A percentile compares a stretch with the other conserved stretches of the same genome.
These are phyloP conservation scores for Pythium insidiosum DNA, from an alignment of 352 stramenopile genomes.

Conservation along the genomic window DNA sequence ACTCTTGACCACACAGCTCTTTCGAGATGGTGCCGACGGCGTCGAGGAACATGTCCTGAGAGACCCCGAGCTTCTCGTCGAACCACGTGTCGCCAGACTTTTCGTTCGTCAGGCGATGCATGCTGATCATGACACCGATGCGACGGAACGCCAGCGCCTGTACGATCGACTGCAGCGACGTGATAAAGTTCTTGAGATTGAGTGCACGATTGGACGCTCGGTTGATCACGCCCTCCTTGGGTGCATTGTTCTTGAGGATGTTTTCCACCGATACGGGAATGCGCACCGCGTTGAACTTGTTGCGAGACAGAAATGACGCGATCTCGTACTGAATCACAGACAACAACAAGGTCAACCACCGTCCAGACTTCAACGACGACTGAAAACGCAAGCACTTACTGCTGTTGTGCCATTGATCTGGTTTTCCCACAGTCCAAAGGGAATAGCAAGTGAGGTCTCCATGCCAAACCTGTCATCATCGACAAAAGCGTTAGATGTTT, in stretches of 20 bases:
- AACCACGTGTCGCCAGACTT: constrained; percentile 63
- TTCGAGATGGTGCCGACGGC: constrained; percentile 47
- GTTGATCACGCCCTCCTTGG: constrained; percentile 58
- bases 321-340: constrained; percentile 46
- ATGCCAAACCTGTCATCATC: constrained; percentile 62
- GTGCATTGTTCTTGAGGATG: constrained; percentile 54
- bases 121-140: constrained; percentile 68
- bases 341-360: constrained; percentile 1
- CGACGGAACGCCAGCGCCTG: constrained; percentile 57
- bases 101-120: constrained; percentile 57
- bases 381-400: constrained; percentile 10
- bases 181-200: constrained; percentile 63
- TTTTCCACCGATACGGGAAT: constrained; percentile 63
- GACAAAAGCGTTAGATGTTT: not conserved
- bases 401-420: constrained; percentile 60
- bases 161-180: constrained; percentile 61
- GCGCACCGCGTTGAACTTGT: constrained; percentile 82
- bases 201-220: constrained; percentile 59
- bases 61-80: constrained; percentile 31
- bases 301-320: constrained; percentile 58
- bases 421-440: constrained; percentile 78
- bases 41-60: constrained; percentile 47
- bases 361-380: constrained; percentile 4
- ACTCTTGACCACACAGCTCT: constrained; percentile 47
- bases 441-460: constrained; percentile 54